phyloP scores from a whole-genome alignment of 371 early-diverging fungal genomes.

The Mortierella sp. region DNA sequence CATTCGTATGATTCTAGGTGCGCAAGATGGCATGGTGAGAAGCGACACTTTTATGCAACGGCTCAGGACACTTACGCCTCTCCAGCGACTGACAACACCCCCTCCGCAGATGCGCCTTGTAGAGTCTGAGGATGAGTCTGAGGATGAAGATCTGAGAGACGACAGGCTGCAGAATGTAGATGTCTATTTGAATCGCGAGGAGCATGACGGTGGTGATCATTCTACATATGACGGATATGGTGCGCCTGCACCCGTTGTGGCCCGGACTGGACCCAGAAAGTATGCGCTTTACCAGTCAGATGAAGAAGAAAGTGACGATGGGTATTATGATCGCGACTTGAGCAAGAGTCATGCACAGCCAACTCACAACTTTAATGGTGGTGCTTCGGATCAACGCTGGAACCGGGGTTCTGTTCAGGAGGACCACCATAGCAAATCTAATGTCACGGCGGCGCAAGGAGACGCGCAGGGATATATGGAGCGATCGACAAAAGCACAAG shows the following conservation, averaged over 20 bases:
- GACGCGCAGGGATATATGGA: background rate
- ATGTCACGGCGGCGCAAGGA: background rate
- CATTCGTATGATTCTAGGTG: slow-evolving; percentile 7
- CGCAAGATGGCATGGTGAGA: slow-evolving; percentile 26
- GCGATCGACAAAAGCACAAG: background rate
- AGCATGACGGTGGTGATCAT: background rate
- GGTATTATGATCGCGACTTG: slow-evolving; percentile 24
- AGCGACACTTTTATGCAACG: slow-evolving; percentile 26
- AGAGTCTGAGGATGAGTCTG: slow-evolving; percentile 25
- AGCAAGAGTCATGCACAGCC: background rate
- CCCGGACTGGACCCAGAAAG: background rate
- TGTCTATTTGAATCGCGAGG: background rate
- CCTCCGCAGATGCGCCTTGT: background rate
- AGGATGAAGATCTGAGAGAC: background rate
- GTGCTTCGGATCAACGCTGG: background rate
- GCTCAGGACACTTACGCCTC: slow-evolving; percentile 28
- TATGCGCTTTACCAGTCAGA: slow-evolving; percentile 5
- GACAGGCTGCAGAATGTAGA: background rate
- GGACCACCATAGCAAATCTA: background rate
- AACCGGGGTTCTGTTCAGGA: background rate
- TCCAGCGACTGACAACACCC: slow-evolving; percentile 16
- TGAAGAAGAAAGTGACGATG: slow-evolving; percentile 22
- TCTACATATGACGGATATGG: background rate
- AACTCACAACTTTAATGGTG: too few species aligned
- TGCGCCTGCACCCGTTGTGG: background rate